These are phyloP conservation scores for Cochliopodium minus DNA, from an alignment of 208 protist species.

Conservation along the genomic window DNA sequence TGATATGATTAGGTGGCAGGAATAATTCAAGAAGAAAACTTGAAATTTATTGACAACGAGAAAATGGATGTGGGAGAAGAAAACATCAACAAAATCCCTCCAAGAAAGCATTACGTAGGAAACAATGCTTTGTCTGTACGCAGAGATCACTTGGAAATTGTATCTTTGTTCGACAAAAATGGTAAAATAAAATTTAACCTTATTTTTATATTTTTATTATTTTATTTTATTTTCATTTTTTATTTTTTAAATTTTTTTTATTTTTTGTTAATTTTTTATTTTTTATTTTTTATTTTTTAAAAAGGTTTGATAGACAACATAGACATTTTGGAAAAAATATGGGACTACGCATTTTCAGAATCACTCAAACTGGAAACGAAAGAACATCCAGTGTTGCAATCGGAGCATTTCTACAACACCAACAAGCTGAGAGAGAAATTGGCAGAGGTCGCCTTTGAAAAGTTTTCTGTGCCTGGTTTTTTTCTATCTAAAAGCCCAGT, in stretches of 20 bases:
- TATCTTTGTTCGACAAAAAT: neutral
- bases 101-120: neutral
- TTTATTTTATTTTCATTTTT: neutral
- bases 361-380: conserved; percentile 9
- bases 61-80: no score
- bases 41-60: no score
- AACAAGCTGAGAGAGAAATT: conserved; percentile 18
- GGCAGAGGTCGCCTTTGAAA: conserved; percentile 27
- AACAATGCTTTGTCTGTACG: neutral
- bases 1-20: no score
- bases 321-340: conserved; percentile 20
- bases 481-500: conserved; percentile 27
- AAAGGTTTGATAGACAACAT: no score
- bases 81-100: no score
- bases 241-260: neutral
- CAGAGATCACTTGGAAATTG: neutral
- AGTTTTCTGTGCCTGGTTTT: conserved; percentile 21
- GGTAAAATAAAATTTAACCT: neutral
- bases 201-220: neutral
- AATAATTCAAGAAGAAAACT: no score
- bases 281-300: neutral
- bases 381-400: conserved; percentile 20
- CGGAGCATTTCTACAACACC: conserved; percentile 12
- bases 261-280: neutral
- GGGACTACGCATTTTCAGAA: conserved; percentile 16